Percentiles rank a stretch among this genome's conserved stretches.
These are phyloP conservation scores for Mucor piriformis DNA, from an alignment of 371 early-diverging fungal species.

Conservation along the genomic window DNA sequence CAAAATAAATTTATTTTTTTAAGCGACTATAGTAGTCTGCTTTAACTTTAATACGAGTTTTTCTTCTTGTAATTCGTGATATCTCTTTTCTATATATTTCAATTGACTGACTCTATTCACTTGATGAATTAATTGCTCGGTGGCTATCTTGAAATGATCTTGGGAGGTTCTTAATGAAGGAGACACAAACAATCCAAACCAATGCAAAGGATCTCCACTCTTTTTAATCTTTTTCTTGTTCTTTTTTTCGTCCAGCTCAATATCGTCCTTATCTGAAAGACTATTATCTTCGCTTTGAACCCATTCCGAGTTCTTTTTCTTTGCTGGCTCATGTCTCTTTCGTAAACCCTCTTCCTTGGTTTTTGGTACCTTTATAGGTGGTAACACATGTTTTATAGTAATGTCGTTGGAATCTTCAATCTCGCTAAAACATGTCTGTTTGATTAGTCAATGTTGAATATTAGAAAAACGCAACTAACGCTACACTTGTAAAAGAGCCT, in stretches of 20 bases:
- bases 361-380: slow-evolving; percentile 7
- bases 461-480: neutral
- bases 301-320: slow-evolving; percentile 16
- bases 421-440: slow-evolving; percentile 9
- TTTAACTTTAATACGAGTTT: slow-evolving; percentile 16
- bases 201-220: slow-evolving; percentile 56
- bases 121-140: slow-evolving; percentile 34
- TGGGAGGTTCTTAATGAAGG: slow-evolving; percentile 59
- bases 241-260: slow-evolving; percentile 29
- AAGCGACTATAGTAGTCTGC: slow-evolving; percentile 5
- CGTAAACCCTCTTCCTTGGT: slow-evolving; percentile 10
- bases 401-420: slow-evolving; percentile 10
- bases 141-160: slow-evolving; percentile 40
- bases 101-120: slow-evolving; percentile 40
- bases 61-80: slow-evolving; percentile 30
- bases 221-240: slow-evolving; percentile 22
- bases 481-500: slow-evolving; percentile 47
- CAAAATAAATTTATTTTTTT: slow-evolving; percentile 1
- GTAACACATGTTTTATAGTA: neutral
- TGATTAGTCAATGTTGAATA: neutral
- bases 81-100: slow-evolving; percentile 34
- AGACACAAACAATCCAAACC: slow-evolving; percentile 71
- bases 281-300: slow-evolving; percentile 2
- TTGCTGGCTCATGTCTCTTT: slow-evolving; percentile 17
- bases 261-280: slow-evolving; percentile 14